Base-by-base conservation (phyloP, 2,329 filamentous ascomycete species). In the Fusarium siculi region DNA sequence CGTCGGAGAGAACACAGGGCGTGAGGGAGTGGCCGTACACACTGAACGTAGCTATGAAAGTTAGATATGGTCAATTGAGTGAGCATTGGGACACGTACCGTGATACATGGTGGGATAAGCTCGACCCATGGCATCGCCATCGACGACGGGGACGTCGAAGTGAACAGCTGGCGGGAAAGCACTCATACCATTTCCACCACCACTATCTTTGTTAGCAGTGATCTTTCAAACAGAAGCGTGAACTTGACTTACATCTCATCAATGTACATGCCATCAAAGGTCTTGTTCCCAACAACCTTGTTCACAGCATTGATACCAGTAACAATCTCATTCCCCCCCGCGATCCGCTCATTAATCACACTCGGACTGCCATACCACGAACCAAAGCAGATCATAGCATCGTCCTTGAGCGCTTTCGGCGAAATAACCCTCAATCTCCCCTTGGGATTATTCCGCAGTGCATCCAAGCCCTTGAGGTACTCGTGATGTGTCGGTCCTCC, bases 281-380 rank as follows among this genome's bases (percentile, higher is more conserved):
- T 70, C n/a, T 78, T 73, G 16, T 79, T 76, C 7, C 80, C 80
- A 28, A 80, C 55, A 15, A 82, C 76, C 47, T 78, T 81, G 18
- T 77, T 80, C 4, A 82, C 68, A 6, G 80, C 80, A 44, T 83
- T 79, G 49, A 84, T 82, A 2, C 81, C 83, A 7, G 72, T 75
- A 25, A 79, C 74, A 28, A 84, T 83, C 68, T 84, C 83, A 21
- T 73, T 80, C 8, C 83, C 83, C 3, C 76, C 76, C 2, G 79
- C 77, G 3, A 84, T 76, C 1, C 80, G 78, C 73, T 84, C 82
- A 39, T 81, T 82, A 44, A 82, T 81, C 15, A 84, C 82, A 25
- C 81, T 84, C 0, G 83, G 83, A 39, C 82, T 83, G 7, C 84
- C 85, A 47, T 85, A 86, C 79, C 84, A 85, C 1, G 83, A 84